Evolutionary conservation across 257 asterid genomes (phyloP), one percentile per base, ranked within the genome.

Genomic region (Nicotiana tabacum): DNA sequence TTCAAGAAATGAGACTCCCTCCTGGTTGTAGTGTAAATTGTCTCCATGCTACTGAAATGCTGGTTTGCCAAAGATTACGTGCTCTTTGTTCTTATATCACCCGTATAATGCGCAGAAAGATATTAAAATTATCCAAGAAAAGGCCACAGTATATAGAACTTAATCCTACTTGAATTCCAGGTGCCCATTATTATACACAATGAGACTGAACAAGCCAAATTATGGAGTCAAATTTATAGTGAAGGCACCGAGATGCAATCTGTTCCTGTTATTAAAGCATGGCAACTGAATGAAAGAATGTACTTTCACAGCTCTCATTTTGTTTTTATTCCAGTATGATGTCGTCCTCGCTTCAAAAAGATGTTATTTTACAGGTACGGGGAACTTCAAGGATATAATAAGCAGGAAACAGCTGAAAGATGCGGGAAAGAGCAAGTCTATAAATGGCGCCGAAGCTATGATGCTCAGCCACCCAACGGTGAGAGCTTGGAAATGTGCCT

Each of bases 401-500:
- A 95, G 89, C 88, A 88, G 84, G 93, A 91, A 90, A 95, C 98
- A n/a, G 97, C 98, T 24, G 94, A 93, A 85, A 66, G 82, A 84
- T 93, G 90, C 77, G 98, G 98, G 83, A 92, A 89, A 83, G 98
- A 93, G 83, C 98, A 95, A 85, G 98, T 93, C 65, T 86, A 95
- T 87, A 93, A 87, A 89, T 95, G 98, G 98, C 97, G 97, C 53
- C 86, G 98, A 88, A 95, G 95, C 82, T 95, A 95, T 85, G 90
- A 95, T 81, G 97, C 94, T 85, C 94, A 89, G 51, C 98, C 98
- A 5, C 98, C 98, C 77, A 95, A 92, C 51, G 98, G 98, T 43
- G 98, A 95, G 91, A 95, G 98, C 90, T 88, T 95, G 84, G 98
- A 93, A 76, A 95, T 95, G 98, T 95, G 98, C 93, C 91, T 93